These are phyloP conservation scores for Arachnopeziza araneosa DNA, from an alignment of 2,329 filamentous ascomycete genomes.

Conservation along the genomic window DNA sequence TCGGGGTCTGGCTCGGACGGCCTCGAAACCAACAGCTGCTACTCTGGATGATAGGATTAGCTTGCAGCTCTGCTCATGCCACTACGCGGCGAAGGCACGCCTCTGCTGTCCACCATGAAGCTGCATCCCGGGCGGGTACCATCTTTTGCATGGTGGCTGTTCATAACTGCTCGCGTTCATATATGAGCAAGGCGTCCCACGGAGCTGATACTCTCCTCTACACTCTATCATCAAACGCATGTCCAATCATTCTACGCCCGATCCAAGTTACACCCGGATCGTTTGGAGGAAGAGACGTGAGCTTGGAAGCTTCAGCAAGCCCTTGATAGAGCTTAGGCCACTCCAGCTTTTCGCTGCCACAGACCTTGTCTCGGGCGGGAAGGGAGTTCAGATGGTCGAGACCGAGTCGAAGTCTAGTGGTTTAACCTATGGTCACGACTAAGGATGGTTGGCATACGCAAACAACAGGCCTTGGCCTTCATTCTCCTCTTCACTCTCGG, in stretches of 20 bases:
- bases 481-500: conserved; percentile 1
- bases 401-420: not conserved
- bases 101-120: not conserved
- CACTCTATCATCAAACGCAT: not conserved
- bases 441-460: not conserved
- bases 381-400: not conserved
- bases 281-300: not conserved
- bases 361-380: not conserved
- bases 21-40: not conserved
- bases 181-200: not conserved
- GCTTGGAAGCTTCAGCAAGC: not conserved
- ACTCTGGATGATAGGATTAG: not conserved
- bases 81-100: not conserved
- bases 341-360: not conserved
- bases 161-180: not conserved
- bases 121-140: not conserved
- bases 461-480: not conserved
- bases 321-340: not conserved
- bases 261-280: not conserved
- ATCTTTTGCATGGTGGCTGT: not conserved
- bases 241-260: not conserved
- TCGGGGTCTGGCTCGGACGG: not conserved
- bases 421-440: not conserved
- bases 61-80: not conserved
- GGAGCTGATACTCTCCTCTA: not conserved